phyloP scores from a whole-genome alignment of 2,329 filamentous ascomycete genomes.

The Monosporascus sp. region DNA sequence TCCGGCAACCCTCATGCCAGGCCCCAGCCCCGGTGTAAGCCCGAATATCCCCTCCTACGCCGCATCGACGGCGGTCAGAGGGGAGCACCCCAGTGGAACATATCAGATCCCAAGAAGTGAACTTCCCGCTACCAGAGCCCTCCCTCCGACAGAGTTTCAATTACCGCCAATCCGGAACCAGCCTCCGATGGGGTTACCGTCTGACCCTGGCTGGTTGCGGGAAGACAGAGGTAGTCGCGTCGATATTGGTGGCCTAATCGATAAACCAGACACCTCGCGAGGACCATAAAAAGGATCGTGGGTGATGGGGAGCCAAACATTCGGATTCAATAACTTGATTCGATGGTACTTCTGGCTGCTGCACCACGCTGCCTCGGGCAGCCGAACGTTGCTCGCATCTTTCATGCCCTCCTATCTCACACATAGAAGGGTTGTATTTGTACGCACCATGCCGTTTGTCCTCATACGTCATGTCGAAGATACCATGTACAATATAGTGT shows the following conservation, averaged over 20 bases:
- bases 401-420: no score
- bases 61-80: slow-evolving; percentile 38
- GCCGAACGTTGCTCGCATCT: no score
- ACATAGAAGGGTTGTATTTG: background rate
- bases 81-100: slow-evolving; percentile 41
- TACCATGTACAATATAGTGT: background rate
- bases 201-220: slow-evolving; percentile 30
- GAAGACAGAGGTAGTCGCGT: slow-evolving; percentile 50
- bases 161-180: slow-evolving; percentile 35
- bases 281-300: slow-evolving; percentile 13
- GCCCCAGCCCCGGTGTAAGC: slow-evolving; percentile 30
- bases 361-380: no score
- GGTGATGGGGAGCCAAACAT: background rate
- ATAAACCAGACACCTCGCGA: slow-evolving; percentile 42
- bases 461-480: background rate
- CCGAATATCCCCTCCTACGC: slow-evolving; percentile 41
- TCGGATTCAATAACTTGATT: background rate
- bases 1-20: slow-evolving; percentile 27
- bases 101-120: slow-evolving; percentile 53
- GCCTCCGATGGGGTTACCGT: slow-evolving; percentile 18
- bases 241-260: slow-evolving; percentile 58
- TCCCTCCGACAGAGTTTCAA: slow-evolving; percentile 31
- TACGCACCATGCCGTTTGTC: background rate
- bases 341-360: no score
- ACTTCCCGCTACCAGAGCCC: slow-evolving; percentile 26